Evolutionary conservation across 129 eudicot genomes (phyloP).

Genomic region (Artemisia argyi): DNA sequence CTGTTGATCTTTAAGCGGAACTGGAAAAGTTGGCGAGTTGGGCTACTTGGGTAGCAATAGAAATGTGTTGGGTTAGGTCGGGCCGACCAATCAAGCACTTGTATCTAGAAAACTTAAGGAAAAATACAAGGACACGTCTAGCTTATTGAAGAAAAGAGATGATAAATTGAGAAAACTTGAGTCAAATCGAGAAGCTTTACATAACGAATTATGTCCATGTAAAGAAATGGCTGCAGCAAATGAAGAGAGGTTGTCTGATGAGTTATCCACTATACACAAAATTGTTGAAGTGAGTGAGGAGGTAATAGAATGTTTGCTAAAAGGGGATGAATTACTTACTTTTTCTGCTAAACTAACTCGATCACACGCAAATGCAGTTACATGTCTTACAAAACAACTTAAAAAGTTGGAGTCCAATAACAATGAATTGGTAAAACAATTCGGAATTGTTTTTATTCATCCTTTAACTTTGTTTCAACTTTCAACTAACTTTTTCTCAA

Average conservation of each 20-base stretch:
- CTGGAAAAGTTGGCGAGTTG: background rate
- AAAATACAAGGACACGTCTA: constrained; percentile 48
- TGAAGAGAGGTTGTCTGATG: constrained; percentile 68
- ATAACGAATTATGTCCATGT: constrained; percentile 60
- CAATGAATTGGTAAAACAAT: constrained; percentile 49
- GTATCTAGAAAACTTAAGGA: constrained; percentile 61
- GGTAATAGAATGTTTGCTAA: constrained; percentile 93
- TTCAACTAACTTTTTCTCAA: no score
- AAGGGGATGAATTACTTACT: constrained; percentile 91
- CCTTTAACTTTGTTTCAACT: no score
- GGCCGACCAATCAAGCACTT: no score
- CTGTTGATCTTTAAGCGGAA: background rate
- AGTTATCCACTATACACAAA: constrained; percentile 73
- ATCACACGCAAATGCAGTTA: constrained; percentile 69
- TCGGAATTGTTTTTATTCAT: constrained; percentile 26
- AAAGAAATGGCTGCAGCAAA: constrained; percentile 66
- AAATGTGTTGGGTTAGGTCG: no score
- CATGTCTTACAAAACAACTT: constrained; percentile 68
- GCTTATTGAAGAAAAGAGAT: constrained; percentile 57
- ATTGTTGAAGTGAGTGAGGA: constrained; percentile 84
- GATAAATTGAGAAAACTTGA: constrained; percentile 68
- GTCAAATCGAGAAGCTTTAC: constrained; percentile 55
- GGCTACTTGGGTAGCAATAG: no score
- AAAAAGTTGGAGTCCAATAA: constrained; percentile 58
- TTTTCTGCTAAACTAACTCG: constrained; percentile 86